Evolutionary conservation across 768 basidiomycete genomes (phyloP), one percentile per base, ranked within the genome.

Genomic region (Xerocomellus amylosporus): DNA sequence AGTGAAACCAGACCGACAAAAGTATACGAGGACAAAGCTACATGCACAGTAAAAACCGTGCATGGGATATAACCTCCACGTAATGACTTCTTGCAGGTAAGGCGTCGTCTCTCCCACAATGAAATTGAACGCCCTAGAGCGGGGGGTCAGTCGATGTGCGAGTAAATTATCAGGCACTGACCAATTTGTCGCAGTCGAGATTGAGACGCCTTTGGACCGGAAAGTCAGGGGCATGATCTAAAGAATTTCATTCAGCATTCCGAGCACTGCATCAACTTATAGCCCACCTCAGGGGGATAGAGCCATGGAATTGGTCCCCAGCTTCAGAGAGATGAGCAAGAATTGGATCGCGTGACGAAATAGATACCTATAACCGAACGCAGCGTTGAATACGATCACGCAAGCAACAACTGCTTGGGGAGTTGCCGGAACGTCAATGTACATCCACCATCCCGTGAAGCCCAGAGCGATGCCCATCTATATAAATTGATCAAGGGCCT

Each of bases 51-150:
- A 94, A 74, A 93, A 93, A 22, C 87, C 92, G 62, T 96, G 93
- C 93, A 98, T 95, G 0, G 92, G 91, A 73, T 98, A 97, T 51
- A 98, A 69, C 44, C 90, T 80, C 94, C 95, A 98, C 39, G 80
- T 80, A 61, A 98, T 96, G 20, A 81, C 71, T 55, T 94, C 92
- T 71, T 96, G 93, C 37, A 97, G 75, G 50, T 84, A 80, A 2
- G 94, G 95, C 0, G 94, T 98, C 28, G 84, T 77, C 68, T 90
- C 88, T 31, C 94, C 94, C 38, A 98, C 90, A 54, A 93, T 71
- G 71, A 87, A 96, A 71, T 94, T 94, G 77, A 91, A 91, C n/a
- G 79, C 78, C 85, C 83, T 71, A 2, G 10, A 26, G 34, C 14
- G 7, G 22, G 45, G 34, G 43, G 15, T 71, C 33, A 66, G 43